Evolutionary conservation across 176 grass and related monocot species (phyloP).

Genomic region (Stipa capillata): DNA sequence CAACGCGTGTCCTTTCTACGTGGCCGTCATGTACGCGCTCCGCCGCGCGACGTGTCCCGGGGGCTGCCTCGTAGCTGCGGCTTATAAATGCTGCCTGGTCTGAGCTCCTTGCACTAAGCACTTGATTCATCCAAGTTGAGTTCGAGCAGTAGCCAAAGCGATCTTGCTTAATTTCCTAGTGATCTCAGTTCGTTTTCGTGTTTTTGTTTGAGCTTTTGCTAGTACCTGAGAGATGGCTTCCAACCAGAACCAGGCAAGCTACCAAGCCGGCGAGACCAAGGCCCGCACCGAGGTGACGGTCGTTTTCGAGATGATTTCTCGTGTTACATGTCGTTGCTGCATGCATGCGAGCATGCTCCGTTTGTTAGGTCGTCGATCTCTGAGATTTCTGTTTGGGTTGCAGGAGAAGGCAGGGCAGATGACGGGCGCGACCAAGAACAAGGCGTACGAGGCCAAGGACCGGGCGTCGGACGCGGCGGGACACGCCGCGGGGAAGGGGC

Average conservation of each 20-base stretch:
- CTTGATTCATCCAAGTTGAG: background rate
- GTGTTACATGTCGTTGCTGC: background rate
- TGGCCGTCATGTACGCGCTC: constrained; percentile 19
- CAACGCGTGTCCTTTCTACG: constrained; percentile 39
- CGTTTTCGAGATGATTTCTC: background rate
- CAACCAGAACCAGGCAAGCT: constrained; percentile 38
- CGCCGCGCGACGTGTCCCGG: constrained; percentile 19
- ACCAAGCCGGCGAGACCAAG: constrained; percentile 64
- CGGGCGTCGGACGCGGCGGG: constrained; percentile 10
- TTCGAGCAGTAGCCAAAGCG: background rate
- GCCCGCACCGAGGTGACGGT: constrained; percentile 43
- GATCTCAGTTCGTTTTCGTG: background rate
- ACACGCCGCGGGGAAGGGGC: constrained; percentile 22
- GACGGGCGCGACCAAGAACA: background rate
- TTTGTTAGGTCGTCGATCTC: background rate
- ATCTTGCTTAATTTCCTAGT: background rate
- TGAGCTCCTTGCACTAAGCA: background rate
- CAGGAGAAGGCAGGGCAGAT: constrained; percentile 30
- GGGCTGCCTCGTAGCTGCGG: background rate
- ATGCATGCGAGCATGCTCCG: background rate
- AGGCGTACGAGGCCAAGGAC: constrained; percentile 36
- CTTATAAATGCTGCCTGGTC: background rate
- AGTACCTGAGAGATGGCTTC: constrained; percentile 44
- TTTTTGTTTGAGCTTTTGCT: background rate
- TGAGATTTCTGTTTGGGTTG: background rate